Evolutionary conservation across 2,329 filamentous ascomycete genomes (phyloP).

Genomic region (Apiospora arundinis): DNA sequence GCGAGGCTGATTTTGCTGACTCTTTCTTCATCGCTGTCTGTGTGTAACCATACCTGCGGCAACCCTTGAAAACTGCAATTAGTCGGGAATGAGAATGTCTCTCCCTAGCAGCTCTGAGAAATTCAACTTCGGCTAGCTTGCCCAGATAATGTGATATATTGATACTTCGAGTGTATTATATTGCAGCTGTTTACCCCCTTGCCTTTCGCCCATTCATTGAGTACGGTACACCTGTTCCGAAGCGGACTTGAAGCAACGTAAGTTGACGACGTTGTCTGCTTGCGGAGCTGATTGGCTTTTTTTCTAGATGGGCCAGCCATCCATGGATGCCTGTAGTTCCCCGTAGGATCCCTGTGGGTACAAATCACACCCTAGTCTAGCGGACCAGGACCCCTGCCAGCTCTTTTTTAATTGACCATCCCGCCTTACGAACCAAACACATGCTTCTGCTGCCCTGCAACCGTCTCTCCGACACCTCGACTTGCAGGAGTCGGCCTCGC

Average conservation of each 20-base stretch:
- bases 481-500: background rate
- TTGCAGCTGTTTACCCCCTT: background rate
- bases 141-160: background rate
- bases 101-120: background rate
- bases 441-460: background rate
- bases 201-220: background rate
- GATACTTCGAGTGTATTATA: no score
- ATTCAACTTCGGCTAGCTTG: background rate
- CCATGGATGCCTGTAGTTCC: background rate
- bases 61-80: no score
- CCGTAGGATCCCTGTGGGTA: conserved; percentile 1
- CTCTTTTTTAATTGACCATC: background rate
- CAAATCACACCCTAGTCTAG: background rate
- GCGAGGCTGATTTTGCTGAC: background rate
- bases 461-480: background rate
- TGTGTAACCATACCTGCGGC: background rate
- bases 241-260: background rate
- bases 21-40: background rate
- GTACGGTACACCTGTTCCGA: background rate
- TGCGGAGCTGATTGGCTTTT: conserved; percentile 11
- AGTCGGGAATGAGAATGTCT: no score
- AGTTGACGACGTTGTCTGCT: conserved; percentile 8
- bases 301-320: background rate
- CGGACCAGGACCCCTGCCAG: background rate
- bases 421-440: background rate